These are phyloP conservation scores for Gilbertella persicaria DNA, from an alignment of 371 early-diverging fungal species.

Conservation along the genomic window DNA sequence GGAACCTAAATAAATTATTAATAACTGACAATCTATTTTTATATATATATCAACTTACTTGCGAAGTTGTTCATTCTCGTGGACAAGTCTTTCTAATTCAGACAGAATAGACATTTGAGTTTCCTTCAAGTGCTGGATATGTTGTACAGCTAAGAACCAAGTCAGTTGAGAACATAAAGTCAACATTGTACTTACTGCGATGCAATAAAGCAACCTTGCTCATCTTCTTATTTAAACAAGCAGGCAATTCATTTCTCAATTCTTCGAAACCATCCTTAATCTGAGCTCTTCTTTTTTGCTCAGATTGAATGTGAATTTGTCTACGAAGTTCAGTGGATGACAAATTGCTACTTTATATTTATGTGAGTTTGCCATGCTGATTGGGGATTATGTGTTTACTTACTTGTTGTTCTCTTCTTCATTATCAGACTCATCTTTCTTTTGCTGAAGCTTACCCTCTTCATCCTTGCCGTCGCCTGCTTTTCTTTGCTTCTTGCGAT, in stretches of 20 bases:
- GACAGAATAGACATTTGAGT: slow-evolving; percentile 36
- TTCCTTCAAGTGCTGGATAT: slow-evolving; percentile 41
- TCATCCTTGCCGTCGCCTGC: slow-evolving; percentile 2
- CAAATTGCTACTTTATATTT: slow-evolving; percentile 4
- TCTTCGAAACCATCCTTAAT: slow-evolving; percentile 49
- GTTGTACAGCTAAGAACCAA: slow-evolving; percentile 32
- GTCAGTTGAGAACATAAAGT: background rate
- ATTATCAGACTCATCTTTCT: slow-evolving; percentile 16
- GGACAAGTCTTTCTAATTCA: slow-evolving; percentile 37
- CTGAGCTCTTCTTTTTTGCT: slow-evolving; percentile 47
- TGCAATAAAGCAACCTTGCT: slow-evolving; percentile 40
- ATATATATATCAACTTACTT: slow-evolving; percentile 29
- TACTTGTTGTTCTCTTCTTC: slow-evolving; percentile 31
- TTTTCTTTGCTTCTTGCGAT: slow-evolving; percentile 35
- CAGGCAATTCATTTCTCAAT: slow-evolving; percentile 33
- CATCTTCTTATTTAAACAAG: slow-evolving; percentile 40
- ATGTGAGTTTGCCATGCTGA: background rate
- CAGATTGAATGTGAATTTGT: slow-evolving; percentile 49
- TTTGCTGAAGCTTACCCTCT: slow-evolving; percentile 2
- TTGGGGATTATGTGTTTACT: too few species aligned
- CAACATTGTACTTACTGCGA: slow-evolving; percentile 36
- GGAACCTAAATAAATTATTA: slow-evolving; percentile 19
- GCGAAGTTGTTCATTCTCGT: slow-evolving; percentile 43
- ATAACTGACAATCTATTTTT: background rate
- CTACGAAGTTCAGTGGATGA: slow-evolving; percentile 35